Percentiles rank a stretch among this genome's conserved stretches.
Conservation (phyloP, 2,329 filamentous ascomycete genomes). For the Aspergillus tamarii region DNA sequence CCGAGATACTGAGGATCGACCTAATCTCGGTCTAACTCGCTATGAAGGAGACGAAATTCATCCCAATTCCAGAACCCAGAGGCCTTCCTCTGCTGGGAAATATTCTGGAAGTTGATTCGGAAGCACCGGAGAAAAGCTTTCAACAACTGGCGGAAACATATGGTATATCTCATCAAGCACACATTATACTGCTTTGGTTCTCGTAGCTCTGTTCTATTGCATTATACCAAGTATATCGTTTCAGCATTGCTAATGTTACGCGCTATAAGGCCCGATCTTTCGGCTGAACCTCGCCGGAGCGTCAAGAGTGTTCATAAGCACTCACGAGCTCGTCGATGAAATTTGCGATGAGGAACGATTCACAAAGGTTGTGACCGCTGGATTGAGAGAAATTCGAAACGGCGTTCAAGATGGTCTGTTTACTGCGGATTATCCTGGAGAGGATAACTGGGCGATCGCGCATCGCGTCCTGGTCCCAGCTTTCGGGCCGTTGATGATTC, state of each 20-base stretch:
- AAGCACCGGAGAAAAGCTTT: constrained; percentile 61
- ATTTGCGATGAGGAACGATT: constrained; percentile 69
- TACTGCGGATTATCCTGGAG: constrained; percentile 53
- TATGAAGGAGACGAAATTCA: constrained; percentile 23
- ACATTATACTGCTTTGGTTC: background rate
- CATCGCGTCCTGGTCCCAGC: constrained; percentile 52
- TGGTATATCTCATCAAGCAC: constrained; percentile 48
- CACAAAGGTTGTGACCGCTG: constrained; percentile 57
- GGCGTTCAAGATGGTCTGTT: constrained; percentile 69
- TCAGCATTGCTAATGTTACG: background rate
- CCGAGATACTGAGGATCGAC: too few species aligned
- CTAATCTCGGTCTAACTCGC: background rate
- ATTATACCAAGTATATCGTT: background rate
- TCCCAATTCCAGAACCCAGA: constrained; percentile 64
- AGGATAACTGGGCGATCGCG: constrained; percentile 67
- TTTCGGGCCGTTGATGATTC: constrained; percentile 51
- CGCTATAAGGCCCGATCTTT: constrained; percentile 60
- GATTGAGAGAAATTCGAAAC: constrained; percentile 60
- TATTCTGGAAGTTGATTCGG: constrained; percentile 62
- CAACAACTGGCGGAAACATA: constrained; percentile 65
- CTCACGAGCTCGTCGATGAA: constrained; percentile 62
- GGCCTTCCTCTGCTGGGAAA: constrained; percentile 70
- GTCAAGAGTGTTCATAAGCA: constrained; percentile 54
- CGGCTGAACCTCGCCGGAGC: constrained; percentile 55
- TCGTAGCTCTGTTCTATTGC: background rate